Evolutionary conservation across 202 grass and related monocot species (phyloP).

Genomic region (Saccharum hybrid): DNA sequence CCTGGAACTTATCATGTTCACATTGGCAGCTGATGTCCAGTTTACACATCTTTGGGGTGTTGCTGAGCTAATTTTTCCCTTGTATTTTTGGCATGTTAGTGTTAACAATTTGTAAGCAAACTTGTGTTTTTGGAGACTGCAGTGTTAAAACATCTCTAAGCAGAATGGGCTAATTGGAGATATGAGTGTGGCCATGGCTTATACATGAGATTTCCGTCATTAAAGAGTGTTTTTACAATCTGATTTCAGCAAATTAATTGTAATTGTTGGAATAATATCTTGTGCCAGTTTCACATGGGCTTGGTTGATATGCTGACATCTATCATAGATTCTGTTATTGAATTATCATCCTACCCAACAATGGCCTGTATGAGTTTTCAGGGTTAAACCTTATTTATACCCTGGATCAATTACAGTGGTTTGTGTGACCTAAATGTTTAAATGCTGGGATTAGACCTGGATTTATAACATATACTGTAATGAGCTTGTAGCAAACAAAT

Average conservation of each 20-base stretch:
- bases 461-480: slow-evolving; percentile 3
- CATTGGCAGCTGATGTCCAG: neutral
- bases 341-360: neutral
- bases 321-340: slow-evolving; percentile 18
- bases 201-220: neutral
- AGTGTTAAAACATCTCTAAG: neutral
- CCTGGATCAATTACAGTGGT: neutral
- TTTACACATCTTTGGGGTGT: neutral
- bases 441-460: neutral
- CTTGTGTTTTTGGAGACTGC: slow-evolving; percentile 1
- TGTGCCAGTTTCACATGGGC: neutral
- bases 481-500: neutral
- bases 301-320: slow-evolving; percentile 13
- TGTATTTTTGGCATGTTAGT: neutral
- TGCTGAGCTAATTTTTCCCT: neutral
- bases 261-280: neutral
- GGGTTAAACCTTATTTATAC: neutral
- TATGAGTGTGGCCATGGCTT: neutral
- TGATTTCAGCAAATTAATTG: neutral
- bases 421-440: neutral
- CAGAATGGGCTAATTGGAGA: slow-evolving; percentile 8
- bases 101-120: neutral
- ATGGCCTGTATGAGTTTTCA: neutral
- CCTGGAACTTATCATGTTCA: neutral
- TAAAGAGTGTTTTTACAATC: neutral